Percentiles rank a stretch among this genome's conserved stretches.
Conservation (phyloP, 345 rosid species). For the Mallotus nudiflorus region DNA sequence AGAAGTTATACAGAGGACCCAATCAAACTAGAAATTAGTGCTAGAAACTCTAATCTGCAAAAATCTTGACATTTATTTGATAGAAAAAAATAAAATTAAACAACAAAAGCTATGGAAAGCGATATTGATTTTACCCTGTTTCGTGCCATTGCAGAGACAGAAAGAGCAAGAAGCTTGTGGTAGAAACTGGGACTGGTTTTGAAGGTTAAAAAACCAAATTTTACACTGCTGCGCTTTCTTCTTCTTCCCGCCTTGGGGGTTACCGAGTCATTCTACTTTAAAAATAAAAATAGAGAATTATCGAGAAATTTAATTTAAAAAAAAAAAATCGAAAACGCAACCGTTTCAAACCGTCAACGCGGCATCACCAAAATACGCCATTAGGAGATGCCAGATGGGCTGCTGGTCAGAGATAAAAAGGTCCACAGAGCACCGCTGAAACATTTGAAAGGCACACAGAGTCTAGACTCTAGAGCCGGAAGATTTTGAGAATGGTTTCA, state of each 20-base stretch:
- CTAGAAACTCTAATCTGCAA: no score
- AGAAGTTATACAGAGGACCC: no score
- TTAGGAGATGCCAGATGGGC: not conserved
- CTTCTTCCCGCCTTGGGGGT: slow-evolving; percentile 33
- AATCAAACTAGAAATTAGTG: no score
- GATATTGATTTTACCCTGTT: slow-evolving; percentile 54
- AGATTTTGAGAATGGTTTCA: slow-evolving; percentile 49
- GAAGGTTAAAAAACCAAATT: no score
- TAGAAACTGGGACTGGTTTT: slow-evolving; percentile 18
- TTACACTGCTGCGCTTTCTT: not conserved
- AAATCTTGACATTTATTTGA: no score
- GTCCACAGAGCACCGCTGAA: not conserved
- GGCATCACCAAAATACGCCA: not conserved
- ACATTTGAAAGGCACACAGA: not conserved
- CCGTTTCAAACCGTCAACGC: not conserved
- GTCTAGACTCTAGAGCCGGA: no score
- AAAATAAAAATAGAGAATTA: no score
- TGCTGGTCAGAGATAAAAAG: not conserved
- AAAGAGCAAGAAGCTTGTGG: slow-evolving; percentile 26
- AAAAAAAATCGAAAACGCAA: not conserved
- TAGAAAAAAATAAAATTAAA: not conserved
- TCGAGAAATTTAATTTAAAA: not conserved
- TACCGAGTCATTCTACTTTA: no score
- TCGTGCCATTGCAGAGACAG: slow-evolving; percentile 55
- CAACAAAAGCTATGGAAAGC: no score